These are phyloP conservation scores for Penicillium longicatenatum DNA, from an alignment of 495 filamentous ascomycete genomes.

Conservation along the genomic window DNA sequence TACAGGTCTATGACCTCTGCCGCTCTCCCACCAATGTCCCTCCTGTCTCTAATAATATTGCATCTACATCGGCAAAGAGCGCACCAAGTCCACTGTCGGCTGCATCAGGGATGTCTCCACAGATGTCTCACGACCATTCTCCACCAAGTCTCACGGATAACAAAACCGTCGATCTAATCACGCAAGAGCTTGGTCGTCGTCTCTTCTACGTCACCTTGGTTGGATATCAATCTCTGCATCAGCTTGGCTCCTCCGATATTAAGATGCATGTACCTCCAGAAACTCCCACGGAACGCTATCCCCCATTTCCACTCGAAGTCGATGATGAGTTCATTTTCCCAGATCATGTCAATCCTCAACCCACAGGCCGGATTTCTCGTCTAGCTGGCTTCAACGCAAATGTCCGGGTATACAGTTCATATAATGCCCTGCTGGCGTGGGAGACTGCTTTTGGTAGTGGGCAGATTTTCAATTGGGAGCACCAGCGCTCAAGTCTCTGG, in stretches of 20 bases:
- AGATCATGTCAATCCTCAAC: slow-evolving; percentile 63
- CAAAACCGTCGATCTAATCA: slow-evolving; percentile 60
- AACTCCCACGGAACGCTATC: slow-evolving; percentile 73
- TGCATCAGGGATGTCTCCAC: slow-evolving; percentile 28
- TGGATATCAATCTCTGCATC: slow-evolving; percentile 62
- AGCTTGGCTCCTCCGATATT: slow-evolving; percentile 65
- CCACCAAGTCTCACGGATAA: slow-evolving; percentile 23
- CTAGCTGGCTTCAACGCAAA: slow-evolving; percentile 78
- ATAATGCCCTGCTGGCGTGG: slow-evolving; percentile 65
- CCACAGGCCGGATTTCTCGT: slow-evolving; percentile 59
- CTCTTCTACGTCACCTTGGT: slow-evolving; percentile 79
- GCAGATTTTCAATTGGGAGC: slow-evolving; percentile 69
- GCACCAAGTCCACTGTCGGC: slow-evolving; percentile 31
- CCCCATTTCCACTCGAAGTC: slow-evolving; percentile 75
- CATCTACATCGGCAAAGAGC: slow-evolving; percentile 9
- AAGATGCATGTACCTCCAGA: slow-evolving; percentile 68
- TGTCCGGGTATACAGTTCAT: slow-evolving; percentile 69
- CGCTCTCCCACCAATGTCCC: slow-evolving; percentile 39
- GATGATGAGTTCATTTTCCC: slow-evolving; percentile 77
- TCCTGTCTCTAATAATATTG: slow-evolving; percentile 22
- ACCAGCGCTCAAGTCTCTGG: slow-evolving; percentile 64
- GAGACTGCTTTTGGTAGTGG: slow-evolving; percentile 75
- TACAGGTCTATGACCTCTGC: slow-evolving; percentile 66
- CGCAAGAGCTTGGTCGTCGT: slow-evolving; percentile 74
- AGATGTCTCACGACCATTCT: slow-evolving; percentile 22